These are phyloP conservation scores for Aureobasidium sp. DNA, from an alignment of 2,329 filamentous ascomycete species.

Conservation along the genomic window DNA sequence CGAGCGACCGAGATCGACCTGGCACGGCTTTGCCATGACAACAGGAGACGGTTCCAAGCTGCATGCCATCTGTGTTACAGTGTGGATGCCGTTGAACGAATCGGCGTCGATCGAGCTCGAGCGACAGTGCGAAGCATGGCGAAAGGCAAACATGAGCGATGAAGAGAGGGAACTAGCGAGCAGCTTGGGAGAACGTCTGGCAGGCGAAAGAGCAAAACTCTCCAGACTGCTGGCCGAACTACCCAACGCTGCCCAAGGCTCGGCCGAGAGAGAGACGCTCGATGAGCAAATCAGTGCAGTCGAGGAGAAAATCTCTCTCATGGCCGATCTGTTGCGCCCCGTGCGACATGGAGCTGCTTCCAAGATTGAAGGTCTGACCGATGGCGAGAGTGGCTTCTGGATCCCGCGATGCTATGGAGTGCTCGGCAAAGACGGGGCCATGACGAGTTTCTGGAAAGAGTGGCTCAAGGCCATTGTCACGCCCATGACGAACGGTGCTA, in stretches of 20 bases:
- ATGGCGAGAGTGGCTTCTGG: slow-evolving; percentile 93
- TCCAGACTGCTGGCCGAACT: slow-evolving; percentile 80
- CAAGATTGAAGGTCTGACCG: slow-evolving; percentile 92
- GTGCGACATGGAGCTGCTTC: slow-evolving; percentile 89
- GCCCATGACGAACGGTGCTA: slow-evolving; percentile 82
- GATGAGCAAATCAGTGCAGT: slow-evolving; percentile 93
- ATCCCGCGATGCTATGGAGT: slow-evolving; percentile 89
- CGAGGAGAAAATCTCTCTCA: slow-evolving; percentile 92
- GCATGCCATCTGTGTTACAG: slow-evolving; percentile 81
- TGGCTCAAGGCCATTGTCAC: slow-evolving; percentile 92
- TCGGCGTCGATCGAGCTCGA: slow-evolving; percentile 78
- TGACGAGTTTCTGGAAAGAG: slow-evolving; percentile 95
- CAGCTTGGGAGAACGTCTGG: slow-evolving; percentile 80
- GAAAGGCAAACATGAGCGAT: slow-evolving; percentile 65
- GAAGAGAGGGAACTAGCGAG: slow-evolving; percentile 87
- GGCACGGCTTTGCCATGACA: slow-evolving; percentile 99
- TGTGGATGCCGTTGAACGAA: slow-evolving; percentile 82
- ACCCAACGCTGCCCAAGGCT: slow-evolving; percentile 71
- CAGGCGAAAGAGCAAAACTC: slow-evolving; percentile 77
- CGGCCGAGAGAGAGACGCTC: slow-evolving; percentile 67
- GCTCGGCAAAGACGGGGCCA: slow-evolving; percentile 70
- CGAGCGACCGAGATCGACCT: slow-evolving; percentile 86
- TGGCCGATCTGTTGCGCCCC: slow-evolving; percentile 91
- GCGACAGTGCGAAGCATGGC: slow-evolving; percentile 46
- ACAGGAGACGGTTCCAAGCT: slow-evolving; percentile 83